These are phyloP conservation scores for Pythium rhizo-oryzae DNA, from an alignment of 352 stramenopile species.

Conservation along the genomic window DNA sequence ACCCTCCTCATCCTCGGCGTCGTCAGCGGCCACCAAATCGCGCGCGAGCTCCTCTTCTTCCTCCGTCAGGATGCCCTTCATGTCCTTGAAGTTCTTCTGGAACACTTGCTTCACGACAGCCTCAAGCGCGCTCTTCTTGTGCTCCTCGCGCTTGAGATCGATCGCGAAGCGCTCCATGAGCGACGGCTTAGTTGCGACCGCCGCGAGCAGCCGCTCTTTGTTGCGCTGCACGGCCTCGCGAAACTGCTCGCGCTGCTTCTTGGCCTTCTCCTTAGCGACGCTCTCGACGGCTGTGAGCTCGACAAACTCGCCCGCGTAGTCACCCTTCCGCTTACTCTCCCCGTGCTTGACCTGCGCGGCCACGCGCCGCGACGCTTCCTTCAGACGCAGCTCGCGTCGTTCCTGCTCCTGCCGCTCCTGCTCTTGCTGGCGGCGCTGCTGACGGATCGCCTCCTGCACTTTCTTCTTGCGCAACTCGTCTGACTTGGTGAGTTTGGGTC, in stretches of 20 bases:
- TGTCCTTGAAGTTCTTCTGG: constrained; percentile 49
- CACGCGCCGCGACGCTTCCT: constrained; percentile 56
- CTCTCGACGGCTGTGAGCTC: constrained; percentile 43
- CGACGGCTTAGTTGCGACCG: constrained; percentile 51
- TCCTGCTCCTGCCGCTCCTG: constrained; percentile 33
- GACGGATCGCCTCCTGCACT: constrained; percentile 34
- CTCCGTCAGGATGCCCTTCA: constrained; percentile 70
- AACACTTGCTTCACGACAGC: constrained; percentile 79
- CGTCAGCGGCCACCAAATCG: constrained; percentile 48
- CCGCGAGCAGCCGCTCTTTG: constrained; percentile 52
- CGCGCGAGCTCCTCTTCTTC: constrained; percentile 65
- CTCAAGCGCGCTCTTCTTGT: constrained; percentile 68
- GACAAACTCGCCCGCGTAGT: constrained; percentile 53
- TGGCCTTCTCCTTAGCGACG: constrained; percentile 55
- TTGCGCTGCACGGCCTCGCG: constrained; percentile 66
- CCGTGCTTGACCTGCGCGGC: constrained; percentile 53
- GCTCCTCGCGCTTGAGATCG: constrained; percentile 64
- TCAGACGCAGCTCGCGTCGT: constrained; percentile 37
- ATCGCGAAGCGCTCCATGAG: constrained; percentile 82
- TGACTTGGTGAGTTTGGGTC: constrained; percentile 45
- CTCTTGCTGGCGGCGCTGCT: constrained; percentile 45
- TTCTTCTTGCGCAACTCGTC: constrained; percentile 63
- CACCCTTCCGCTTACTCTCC: constrained; percentile 48
- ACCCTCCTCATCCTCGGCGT: constrained; percentile 13
- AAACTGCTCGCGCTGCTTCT: constrained; percentile 61